Base-by-base conservation (phyloP, 1,139 yeast species). In the Geotrichum citri-aurantii region DNA sequence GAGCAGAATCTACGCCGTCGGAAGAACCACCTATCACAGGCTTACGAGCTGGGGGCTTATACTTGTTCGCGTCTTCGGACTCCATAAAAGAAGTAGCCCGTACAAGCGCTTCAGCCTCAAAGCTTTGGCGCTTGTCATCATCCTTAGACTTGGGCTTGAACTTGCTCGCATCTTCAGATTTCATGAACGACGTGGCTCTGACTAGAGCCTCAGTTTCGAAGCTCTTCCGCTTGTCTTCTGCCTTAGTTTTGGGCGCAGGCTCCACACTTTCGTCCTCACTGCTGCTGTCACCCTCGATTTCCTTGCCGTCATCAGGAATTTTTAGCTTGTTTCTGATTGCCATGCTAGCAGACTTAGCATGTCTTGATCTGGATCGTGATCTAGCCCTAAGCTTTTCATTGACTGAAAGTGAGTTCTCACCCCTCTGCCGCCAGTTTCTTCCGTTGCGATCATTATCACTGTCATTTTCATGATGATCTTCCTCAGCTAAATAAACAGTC, bases 361-460 rank as follows among this genome's bases (percentile, higher is more conserved):
- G 56, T 2, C 52, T 24, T 14, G 56, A 37, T 37, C 52, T 27
- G 8, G 56, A 53, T 24, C 52, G 23, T 33, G 56, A 48, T 21
- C 56, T 44, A n/a, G 48, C 26, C 7, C 17, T 27, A 8, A 37
- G 44, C 44, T 37, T 37, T 12, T 37, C 44, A 2, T 19, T 17
- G 10, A 37, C 44, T 3, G 44, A 37, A 37, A 37, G 44, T n/a
- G 44, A n/a, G 44, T n/a, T 37, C 21, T 37, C 44, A 37, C 17
- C 7, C 21, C 14, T 37, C 12, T 72, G 66, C 53, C 66, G 65
- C 48, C 51, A 44, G 24, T 69, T 66, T 57, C 66, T 65, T 19
- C 72, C 73, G n/a, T 75, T 70, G 55, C 74, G 73, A 48, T 74
- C 78, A 31, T 70, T 70, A 47, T 78, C 78, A 24, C 14, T 19